Evolutionary conservation across 1,139 yeast species (phyloP).

Genomic region (Suhomyces yuchorum): DNA sequence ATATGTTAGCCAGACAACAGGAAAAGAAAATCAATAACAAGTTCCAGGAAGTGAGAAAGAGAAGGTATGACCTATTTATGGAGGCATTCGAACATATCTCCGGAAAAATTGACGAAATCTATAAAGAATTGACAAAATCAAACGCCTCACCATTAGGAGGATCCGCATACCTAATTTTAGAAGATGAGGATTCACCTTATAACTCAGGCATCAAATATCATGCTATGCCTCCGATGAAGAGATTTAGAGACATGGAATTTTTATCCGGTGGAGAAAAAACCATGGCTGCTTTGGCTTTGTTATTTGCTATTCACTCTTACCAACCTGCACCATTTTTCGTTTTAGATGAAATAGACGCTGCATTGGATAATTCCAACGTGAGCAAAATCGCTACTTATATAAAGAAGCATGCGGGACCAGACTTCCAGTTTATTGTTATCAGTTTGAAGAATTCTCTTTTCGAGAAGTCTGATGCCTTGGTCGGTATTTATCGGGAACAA

Average conservation of each 20-base stretch:
- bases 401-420: constrained; percentile 70
- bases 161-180: constrained; percentile 83
- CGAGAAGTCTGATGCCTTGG: constrained; percentile 86
- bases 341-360: constrained; percentile 96
- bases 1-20: constrained; percentile 58
- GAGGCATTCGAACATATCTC: constrained; percentile 78
- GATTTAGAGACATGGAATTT: constrained; percentile 91
- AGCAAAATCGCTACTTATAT: constrained; percentile 83
- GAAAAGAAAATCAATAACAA: constrained; percentile 59
- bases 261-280: constrained; percentile 97
- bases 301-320: constrained; percentile 87
- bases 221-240: constrained; percentile 95
- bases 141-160: constrained; percentile 80
- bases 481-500: constrained; percentile 92
- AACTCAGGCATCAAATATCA: constrained; percentile 82
- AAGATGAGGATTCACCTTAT: constrained; percentile 90
- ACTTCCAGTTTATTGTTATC: constrained; percentile 90
- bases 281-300: constrained; percentile 89
- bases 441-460: constrained; percentile 86
- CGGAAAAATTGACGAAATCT: constrained; percentile 71
- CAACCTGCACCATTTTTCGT: constrained; percentile 97
- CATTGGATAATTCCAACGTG: constrained; percentile 88
- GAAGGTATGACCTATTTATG: constrained; percentile 64
- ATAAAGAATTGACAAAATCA: constrained; percentile 81
- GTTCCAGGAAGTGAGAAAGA: constrained; percentile 61